Base-by-base conservation (phyloP, 2,329 filamentous ascomycete species). In the Lachnellula willkommii region DNA sequence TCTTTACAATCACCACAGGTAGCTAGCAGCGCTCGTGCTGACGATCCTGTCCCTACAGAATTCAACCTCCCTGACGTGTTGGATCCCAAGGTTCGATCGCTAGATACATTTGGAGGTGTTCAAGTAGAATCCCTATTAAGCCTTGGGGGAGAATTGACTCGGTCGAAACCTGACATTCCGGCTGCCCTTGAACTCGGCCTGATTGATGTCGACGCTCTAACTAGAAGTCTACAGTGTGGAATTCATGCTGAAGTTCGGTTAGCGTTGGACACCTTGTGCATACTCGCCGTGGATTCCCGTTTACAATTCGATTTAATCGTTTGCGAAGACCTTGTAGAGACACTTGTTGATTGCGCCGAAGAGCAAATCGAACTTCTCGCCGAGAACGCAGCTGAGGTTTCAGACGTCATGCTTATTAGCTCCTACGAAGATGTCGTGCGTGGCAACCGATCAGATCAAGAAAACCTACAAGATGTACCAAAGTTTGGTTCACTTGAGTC, bases 141-240 rank as follows among this genome's bases (percentile, higher is more conserved):
- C 50, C 71, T 91, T 50, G 63, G 71, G 11, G 68, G 66, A 5
- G 86, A 87, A 5, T 78, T 96, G 39, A 76, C 84, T 50, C 78
- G 79, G 46, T 77, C 84, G 65, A 89, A 85, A 66, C 90, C 92
- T 0, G 87, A 89, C 55, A 79, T 91, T 39, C 93, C 94, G 0
- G 75, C 78, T 2, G 78, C 91, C 17, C 76, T 80, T 22, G 92
- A 97, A 65, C 79, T 97, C 52, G 94, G 93, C 8, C 81, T 90
- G 20, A 89, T 97, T 60, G 93, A 99, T 67, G 87, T 97, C 28
- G 87, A 92, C 63, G 91, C 93, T 20, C 78, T 99, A 42, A 96
- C 87, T 0, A 88, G 91, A 76, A 91, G 90, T 66, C 76, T 99
- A 39, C 91, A 96, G 68, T 95, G 89, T 53, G 93, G 93, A 1